phyloP scores from a whole-genome alignment of 352 stramenopile species.

The Phytophthora melonis region DNA sequence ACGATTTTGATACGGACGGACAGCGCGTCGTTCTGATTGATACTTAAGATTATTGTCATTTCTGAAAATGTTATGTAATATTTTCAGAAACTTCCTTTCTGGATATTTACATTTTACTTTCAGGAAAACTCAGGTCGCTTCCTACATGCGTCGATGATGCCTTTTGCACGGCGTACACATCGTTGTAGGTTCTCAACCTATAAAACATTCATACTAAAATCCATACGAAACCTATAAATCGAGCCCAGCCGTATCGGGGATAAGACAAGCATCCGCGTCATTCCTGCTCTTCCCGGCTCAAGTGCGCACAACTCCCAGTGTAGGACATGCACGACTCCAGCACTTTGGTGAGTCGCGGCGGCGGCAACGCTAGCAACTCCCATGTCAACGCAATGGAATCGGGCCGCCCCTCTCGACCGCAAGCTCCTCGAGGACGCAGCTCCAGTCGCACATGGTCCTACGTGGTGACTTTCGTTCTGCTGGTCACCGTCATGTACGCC shows the following conservation, averaged over 20 bases:
- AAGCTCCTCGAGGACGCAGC: constrained; percentile 6
- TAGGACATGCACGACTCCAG: constrained; percentile 26
- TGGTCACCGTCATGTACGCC: constrained; percentile 28
- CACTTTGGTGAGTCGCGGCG: constrained; percentile 29
- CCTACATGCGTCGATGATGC: neutral
- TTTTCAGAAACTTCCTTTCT: too few relatives aligned
- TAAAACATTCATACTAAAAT: neutral
- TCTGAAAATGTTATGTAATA: too few relatives aligned
- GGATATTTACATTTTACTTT: too few relatives aligned
- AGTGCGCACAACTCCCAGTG: neutral
- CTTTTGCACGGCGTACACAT: neutral
- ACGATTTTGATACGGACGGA: too few relatives aligned
- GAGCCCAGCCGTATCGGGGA: neutral
- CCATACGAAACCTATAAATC: constrained; percentile 13
- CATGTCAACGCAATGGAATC: constrained; percentile 23
- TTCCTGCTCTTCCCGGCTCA: constrained; percentile 29
- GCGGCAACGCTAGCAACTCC: constrained; percentile 3
- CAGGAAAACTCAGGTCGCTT: too few relatives aligned
- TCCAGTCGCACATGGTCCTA: constrained; percentile 30
- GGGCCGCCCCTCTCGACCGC: constrained; percentile 1
- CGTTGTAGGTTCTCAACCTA: constrained; percentile 5
- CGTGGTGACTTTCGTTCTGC: constrained; percentile 15
- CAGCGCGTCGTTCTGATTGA: too few relatives aligned
- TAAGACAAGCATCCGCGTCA: constrained; percentile 18
- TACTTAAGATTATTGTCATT: too few relatives aligned